Percentiles rank a stretch among this genome's conserved stretches.
Evolutionary conservation across 139 green algal genomes (phyloP).

Genomic region (Closterium sp.): DNA sequence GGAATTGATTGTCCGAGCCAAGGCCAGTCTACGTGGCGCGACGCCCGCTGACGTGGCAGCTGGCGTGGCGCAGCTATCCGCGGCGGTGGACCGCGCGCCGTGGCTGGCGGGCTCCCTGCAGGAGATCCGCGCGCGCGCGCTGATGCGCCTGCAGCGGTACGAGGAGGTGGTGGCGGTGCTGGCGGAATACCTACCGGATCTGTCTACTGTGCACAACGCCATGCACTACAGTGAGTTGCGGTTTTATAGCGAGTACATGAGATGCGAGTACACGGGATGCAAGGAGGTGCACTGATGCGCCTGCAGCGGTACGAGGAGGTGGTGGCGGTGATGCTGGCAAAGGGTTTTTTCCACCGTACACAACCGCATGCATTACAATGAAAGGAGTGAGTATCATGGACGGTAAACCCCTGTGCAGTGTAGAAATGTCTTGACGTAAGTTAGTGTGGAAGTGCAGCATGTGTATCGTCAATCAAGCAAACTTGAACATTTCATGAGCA

Average conservation of each 20-base stretch:
- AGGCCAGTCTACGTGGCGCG: background rate
- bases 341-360: background rate
- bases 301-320: conserved; percentile 11
- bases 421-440: no score
- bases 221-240: background rate
- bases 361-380: background rate
- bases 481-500: no score
- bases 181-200: background rate
- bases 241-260: background rate
- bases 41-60: background rate
- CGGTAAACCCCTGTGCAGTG: no score
- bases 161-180: conserved; percentile 10
- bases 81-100: background rate
- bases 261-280: no score
- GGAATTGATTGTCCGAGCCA: background rate
- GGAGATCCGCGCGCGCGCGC: conserved; percentile 1
- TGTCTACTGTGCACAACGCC: background rate
- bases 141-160: conserved; percentile 7
- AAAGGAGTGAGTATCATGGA: no score
- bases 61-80: background rate
- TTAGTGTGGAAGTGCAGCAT: no score
- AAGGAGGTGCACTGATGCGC: background rate
- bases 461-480: no score
- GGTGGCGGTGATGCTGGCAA: background rate
- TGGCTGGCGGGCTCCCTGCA: background rate